Percentiles rank a stretch among this genome's conserved stretches.
Conservation (phyloP, 768 basidiomycete genomes). For the Tylopilus vinaceipallidus region DNA sequence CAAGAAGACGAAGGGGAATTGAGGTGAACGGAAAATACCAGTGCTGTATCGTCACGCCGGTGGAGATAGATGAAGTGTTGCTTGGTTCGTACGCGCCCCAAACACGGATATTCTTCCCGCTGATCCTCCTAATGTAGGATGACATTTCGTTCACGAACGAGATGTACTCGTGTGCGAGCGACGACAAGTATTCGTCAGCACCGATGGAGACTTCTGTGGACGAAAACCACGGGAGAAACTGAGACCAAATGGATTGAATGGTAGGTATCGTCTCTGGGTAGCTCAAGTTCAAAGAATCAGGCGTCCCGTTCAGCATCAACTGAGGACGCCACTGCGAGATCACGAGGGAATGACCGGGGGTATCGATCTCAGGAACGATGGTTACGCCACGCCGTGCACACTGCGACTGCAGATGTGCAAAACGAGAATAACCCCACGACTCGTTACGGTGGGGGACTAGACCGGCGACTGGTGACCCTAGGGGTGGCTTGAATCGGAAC, state of each 20-base stretch:
- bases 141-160: slow-evolving; percentile 44
- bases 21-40: slow-evolving; percentile 38
- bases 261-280: slow-evolving; percentile 43
- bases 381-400: slow-evolving; percentile 39
- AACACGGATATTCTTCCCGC: slow-evolving; percentile 39
- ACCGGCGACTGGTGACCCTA: slow-evolving; percentile 31
- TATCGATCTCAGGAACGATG: slow-evolving; percentile 44
- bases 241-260: slow-evolving; percentile 42
- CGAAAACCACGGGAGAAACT: slow-evolving; percentile 39
- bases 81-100: slow-evolving; percentile 45
- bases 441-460: slow-evolving; percentile 41
- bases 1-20: slow-evolving; percentile 33
- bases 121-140: slow-evolving; percentile 30
- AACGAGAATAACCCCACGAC: slow-evolving; percentile 36
- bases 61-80: slow-evolving; percentile 34
- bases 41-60: slow-evolving; percentile 44
- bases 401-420: slow-evolving; percentile 34
- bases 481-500: slow-evolving; percentile 40
- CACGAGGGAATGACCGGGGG: slow-evolving; percentile 42
- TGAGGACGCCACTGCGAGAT: slow-evolving; percentile 47
- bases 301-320: slow-evolving; percentile 34
- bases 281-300: slow-evolving; percentile 39
- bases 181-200: slow-evolving; percentile 41
- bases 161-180: slow-evolving; percentile 41
- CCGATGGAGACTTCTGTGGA: slow-evolving; percentile 44